phyloP scores from a whole-genome alignment of 441 rosid genomes.

The Jatropha multifida region DNA sequence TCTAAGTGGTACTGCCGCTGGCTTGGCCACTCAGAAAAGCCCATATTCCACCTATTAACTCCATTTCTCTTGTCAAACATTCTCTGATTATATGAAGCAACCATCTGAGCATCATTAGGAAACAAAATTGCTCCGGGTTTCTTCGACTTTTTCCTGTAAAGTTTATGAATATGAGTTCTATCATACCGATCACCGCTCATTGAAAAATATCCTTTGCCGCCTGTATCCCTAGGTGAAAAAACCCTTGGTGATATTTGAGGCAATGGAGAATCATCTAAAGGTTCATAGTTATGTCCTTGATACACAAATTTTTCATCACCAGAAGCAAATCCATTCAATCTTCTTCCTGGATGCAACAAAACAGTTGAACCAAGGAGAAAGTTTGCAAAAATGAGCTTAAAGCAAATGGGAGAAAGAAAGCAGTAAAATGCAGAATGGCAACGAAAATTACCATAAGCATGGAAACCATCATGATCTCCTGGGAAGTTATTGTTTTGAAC shows the following conservation, averaged over 20 bases:
- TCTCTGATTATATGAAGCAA: slow-evolving; percentile 34
- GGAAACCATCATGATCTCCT: slow-evolving; percentile 63
- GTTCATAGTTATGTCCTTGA: slow-evolving; percentile 53
- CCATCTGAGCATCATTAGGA: slow-evolving; percentile 34
- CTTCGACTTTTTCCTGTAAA: slow-evolving; percentile 51
- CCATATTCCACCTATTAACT: slow-evolving; percentile 44
- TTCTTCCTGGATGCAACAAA: slow-evolving; percentile 59
- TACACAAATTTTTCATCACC: slow-evolving; percentile 67
- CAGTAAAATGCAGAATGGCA: background rate
- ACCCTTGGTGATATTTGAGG: slow-evolving; percentile 57
- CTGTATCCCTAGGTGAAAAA: slow-evolving; percentile 51
- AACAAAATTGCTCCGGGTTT: slow-evolving; percentile 35
- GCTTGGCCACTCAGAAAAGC: slow-evolving; percentile 50
- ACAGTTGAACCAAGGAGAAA: slow-evolving; percentile 22
- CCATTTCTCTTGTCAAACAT: slow-evolving; percentile 48
- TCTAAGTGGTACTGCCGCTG: slow-evolving; percentile 37
- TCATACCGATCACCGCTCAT: slow-evolving; percentile 49
- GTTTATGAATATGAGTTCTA: slow-evolving; percentile 43
- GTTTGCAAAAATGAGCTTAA: background rate
- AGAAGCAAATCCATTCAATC: slow-evolving; percentile 57
- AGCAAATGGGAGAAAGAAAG: slow-evolving; percentile 2
- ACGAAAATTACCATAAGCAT: slow-evolving; percentile 42
- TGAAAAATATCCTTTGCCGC: slow-evolving; percentile 43
- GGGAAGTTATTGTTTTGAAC: slow-evolving; percentile 43
- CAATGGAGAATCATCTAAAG: slow-evolving; percentile 50